Conservation (phyloP, 1,284 basidiomycete species). For the Xerocomus amazonicus region DNA sequence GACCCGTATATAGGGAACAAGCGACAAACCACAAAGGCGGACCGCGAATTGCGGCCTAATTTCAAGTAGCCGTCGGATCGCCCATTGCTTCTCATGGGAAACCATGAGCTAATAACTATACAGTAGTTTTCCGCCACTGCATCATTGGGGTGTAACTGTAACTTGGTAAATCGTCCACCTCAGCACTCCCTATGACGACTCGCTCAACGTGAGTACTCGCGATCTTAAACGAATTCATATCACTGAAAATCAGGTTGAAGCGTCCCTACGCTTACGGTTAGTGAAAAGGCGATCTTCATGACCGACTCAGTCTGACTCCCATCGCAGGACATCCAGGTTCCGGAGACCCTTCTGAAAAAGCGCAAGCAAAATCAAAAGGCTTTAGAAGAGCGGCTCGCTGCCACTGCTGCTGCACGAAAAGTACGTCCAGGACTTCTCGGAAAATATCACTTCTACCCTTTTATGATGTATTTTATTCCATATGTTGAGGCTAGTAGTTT, state of each 20-base stretch:
- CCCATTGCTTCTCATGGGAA: conserved; percentile 17
- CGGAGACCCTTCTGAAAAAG: conserved; percentile 99
- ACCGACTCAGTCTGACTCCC: conserved; percentile 25
- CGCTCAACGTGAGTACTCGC: conserved; percentile 59
- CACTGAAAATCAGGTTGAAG: conserved; percentile 34
- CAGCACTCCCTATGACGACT: conserved; percentile 60
- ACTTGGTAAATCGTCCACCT: conserved; percentile 26
- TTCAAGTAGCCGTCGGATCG: not conserved
- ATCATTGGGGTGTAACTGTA: no score
- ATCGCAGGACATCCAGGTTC: conserved; percentile 82
- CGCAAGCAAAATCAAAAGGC: conserved; percentile 98
- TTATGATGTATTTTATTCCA: conserved; percentile 82
- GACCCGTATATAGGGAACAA: not conserved
- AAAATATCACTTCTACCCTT: conserved; percentile 13
- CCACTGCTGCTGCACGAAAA: conserved; percentile 88
- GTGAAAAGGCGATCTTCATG: conserved; percentile 28
- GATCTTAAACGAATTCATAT: not conserved
- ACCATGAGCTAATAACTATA: conserved; percentile 28
- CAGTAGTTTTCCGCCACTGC: conserved; percentile 33
- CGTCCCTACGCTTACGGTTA: conserved; percentile 69
- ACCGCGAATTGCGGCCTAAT: not conserved
- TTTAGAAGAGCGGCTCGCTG: conserved; percentile 90
- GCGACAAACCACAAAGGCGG: no score
- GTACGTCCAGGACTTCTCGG: conserved; percentile 52
- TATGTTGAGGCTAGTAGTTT: conserved; percentile 60